Evolutionary conservation across 2,329 filamentous ascomycete species (phyloP).

Genomic region (Zymoseptoria tritici): DNA sequence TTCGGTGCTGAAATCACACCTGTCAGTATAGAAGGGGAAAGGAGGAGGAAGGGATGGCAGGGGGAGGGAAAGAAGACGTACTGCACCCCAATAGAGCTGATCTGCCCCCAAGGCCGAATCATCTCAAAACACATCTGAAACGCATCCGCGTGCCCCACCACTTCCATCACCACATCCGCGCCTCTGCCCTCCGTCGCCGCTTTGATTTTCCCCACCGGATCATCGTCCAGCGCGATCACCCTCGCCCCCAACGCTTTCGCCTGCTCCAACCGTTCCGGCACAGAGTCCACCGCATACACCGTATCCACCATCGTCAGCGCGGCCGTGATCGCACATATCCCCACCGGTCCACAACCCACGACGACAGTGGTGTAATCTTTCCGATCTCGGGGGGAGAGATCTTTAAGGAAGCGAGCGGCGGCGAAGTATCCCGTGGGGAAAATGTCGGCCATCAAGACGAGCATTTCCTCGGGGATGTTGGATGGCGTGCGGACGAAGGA

Average conservation of each 20-base stretch:
- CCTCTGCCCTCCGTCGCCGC: slow-evolving; percentile 72
- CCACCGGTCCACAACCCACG: slow-evolving; percentile 73
- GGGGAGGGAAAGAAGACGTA: slow-evolving; percentile 2
- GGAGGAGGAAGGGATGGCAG: neutral
- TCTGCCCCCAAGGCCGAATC: slow-evolving; percentile 43
- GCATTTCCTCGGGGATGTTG: slow-evolving; percentile 62
- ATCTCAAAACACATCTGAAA: slow-evolving; percentile 43
- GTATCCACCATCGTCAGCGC: slow-evolving; percentile 28
- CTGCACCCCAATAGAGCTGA: slow-evolving; percentile 44
- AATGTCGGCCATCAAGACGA: slow-evolving; percentile 88
- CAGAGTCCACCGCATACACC: slow-evolving; percentile 40
- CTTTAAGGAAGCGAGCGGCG: slow-evolving; percentile 66
- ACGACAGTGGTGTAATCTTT: slow-evolving; percentile 65
- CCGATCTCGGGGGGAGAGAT: slow-evolving; percentile 51
- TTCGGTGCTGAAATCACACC: slow-evolving; percentile 17
- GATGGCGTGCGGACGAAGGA: slow-evolving; percentile 69
- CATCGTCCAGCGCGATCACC: slow-evolving; percentile 62
- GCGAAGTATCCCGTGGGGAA: slow-evolving; percentile 81
- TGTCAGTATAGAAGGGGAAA: neutral
- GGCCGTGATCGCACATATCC: slow-evolving; percentile 59
- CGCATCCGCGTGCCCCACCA: slow-evolving; percentile 43
- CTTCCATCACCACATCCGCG: slow-evolving; percentile 69
- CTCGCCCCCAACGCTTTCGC: slow-evolving; percentile 71
- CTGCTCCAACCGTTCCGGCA: slow-evolving; percentile 65
- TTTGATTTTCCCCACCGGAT: slow-evolving; percentile 56